Conservation (phyloP, 2,329 filamentous ascomycete genomes). For the Trichoderma citrinoviride region DNA sequence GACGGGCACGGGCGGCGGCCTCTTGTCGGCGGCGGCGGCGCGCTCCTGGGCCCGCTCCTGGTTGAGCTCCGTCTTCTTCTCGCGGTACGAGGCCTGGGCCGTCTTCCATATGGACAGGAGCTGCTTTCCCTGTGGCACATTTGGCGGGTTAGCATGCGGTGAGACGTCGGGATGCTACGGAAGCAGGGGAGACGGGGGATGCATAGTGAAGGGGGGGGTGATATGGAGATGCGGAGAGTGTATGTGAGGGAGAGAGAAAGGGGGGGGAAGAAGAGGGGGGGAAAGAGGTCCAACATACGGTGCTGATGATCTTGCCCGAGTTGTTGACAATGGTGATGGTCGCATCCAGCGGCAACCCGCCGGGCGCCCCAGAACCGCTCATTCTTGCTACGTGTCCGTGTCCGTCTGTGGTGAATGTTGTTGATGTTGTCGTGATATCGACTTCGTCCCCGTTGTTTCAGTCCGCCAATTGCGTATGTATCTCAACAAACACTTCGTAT, state of each 20-base stretch:
- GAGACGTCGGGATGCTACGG: constrained; percentile 12
- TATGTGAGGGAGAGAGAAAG: background rate
- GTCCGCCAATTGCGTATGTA: background rate
- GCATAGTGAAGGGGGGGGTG: background rate
- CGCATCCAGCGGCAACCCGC: constrained; percentile 52
- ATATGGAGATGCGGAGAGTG: too few relatives aligned
- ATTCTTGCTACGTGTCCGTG: background rate
- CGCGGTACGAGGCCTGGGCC: constrained; percentile 80
- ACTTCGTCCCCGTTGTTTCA: background rate
- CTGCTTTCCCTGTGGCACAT: constrained; percentile 70
- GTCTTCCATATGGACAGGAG: constrained; percentile 89
- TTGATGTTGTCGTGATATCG: background rate
- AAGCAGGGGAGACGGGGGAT: constrained; percentile 5
- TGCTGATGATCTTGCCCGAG: constrained; percentile 87
- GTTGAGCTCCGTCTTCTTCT: constrained; percentile 80
- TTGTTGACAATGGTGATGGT: constrained; percentile 88
- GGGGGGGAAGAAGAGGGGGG: background rate
- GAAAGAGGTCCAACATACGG: constrained; percentile 52
- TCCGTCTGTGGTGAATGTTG: background rate
- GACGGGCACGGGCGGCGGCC: constrained; percentile 9
- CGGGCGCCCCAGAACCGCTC: background rate
- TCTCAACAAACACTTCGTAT: background rate
- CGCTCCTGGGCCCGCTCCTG: constrained; percentile 61
- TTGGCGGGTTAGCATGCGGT: constrained; percentile 9
- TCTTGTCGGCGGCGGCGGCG: constrained; percentile 35